Evolutionary conservation across 441 rosid genomes (phyloP).

Genomic region (Pelargonium cotyledonis): DNA sequence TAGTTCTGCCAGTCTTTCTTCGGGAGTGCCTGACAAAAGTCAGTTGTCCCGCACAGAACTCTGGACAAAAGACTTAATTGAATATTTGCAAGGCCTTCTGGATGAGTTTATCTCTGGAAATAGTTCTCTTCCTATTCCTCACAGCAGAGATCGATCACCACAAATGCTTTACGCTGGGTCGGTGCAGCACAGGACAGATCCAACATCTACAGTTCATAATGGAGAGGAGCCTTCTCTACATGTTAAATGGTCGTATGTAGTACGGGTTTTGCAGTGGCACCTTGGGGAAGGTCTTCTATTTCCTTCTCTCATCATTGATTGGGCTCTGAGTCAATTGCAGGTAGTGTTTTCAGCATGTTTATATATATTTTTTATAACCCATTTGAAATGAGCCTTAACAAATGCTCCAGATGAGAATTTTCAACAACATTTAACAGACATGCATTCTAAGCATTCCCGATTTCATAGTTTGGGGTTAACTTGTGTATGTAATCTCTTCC

Average conservation of each 20-base stretch:
- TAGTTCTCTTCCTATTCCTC: constrained; percentile 55
- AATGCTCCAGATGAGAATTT: not conserved
- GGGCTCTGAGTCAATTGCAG: constrained; percentile 93
- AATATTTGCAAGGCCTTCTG: constrained; percentile 76
- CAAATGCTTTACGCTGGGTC: constrained; percentile 67
- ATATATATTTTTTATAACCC: not conserved
- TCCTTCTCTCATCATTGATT: constrained; percentile 87
- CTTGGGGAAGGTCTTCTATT: constrained; percentile 83
- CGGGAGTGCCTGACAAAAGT: constrained; percentile 66
- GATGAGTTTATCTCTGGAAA: constrained; percentile 67
- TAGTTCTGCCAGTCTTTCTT: constrained; percentile 50
- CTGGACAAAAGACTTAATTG: constrained; percentile 97
- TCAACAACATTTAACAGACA: not conserved
- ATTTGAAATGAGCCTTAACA: constrained; percentile 6
- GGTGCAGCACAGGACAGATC: constrained; percentile 48
- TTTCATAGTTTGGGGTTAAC: constrained; percentile 25
- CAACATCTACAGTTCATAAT: constrained; percentile 41
- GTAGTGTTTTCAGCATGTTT: constrained; percentile 26
- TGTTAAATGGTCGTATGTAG: constrained; percentile 94
- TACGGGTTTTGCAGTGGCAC: constrained; percentile 93
- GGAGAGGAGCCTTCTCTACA: constrained; percentile 83
- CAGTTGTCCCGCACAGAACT: constrained; percentile 75
- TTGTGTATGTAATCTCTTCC: constrained; percentile 28
- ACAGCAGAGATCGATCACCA: constrained; percentile 59
- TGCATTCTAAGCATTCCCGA: not conserved